These are phyloP conservation scores for Xylaria venustula DNA, from an alignment of 495 filamentous ascomycete genomes.

Conservation along the genomic window DNA sequence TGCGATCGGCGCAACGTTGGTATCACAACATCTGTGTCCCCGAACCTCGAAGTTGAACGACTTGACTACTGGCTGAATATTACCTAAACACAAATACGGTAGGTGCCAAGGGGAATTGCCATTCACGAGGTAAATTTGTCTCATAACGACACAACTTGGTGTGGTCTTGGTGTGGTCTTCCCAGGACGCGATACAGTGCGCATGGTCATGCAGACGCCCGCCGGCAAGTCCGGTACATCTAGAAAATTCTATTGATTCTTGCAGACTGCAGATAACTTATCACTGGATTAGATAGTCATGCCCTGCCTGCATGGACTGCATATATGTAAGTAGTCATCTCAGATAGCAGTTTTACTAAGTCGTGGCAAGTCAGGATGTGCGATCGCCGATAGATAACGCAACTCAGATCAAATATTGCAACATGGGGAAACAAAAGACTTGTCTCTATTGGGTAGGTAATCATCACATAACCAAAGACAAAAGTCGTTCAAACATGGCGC, in stretches of 20 bases:
- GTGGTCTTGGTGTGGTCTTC: not conserved
- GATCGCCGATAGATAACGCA: not conserved
- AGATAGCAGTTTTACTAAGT: not conserved
- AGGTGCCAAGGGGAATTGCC: too few species aligned
- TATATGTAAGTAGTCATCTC: not conserved
- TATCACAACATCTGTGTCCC: not conserved
- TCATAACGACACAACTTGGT: too few species aligned
- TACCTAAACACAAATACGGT: too few species aligned
- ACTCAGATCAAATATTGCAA: constrained; percentile 5
- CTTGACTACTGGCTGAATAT: too few species aligned
- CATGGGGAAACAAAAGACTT: not conserved
- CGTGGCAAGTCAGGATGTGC: not conserved
- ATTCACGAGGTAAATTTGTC: too few species aligned
- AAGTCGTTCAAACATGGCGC: not conserved
- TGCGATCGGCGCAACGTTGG: not conserved
- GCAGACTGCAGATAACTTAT: not conserved
- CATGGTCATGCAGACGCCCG: not conserved
- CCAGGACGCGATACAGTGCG: not conserved
- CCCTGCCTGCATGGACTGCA: not conserved
- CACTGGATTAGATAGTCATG: not conserved
- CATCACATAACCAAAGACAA: not conserved
- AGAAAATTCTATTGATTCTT: not conserved
- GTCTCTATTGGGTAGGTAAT: constrained; percentile 12
- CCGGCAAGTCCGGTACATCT: constrained; percentile 1
- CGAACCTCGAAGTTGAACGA: not conserved